Evolutionary conservation across 768 basidiomycete species (phyloP).

Genomic region (Cystofilobasidium ferigula): DNA sequence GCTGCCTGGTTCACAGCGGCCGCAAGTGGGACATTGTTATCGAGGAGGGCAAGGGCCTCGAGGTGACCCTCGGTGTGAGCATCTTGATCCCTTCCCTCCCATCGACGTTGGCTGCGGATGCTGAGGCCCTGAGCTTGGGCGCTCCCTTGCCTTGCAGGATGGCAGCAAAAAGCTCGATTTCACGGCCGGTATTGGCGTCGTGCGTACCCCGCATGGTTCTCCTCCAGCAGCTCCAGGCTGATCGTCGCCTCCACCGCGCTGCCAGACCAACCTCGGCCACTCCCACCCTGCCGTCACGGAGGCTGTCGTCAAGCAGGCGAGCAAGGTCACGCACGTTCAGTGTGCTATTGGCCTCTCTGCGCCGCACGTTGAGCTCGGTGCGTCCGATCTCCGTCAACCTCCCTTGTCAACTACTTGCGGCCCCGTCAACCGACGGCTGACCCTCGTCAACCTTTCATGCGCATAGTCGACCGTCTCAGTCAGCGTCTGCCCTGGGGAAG

Average conservation of each 20-base stretch:
- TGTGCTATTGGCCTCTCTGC: constrained; percentile 79
- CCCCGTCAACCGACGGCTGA: not conserved
- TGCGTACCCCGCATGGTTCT: too few relatives aligned
- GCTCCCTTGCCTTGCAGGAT: constrained; percentile 42
- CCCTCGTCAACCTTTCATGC: not conserved
- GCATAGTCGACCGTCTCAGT: constrained; percentile 58
- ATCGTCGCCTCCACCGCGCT: not conserved
- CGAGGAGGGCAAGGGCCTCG: constrained; percentile 24
- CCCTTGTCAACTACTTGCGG: too few relatives aligned
- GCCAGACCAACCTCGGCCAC: constrained; percentile 46
- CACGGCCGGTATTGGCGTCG: constrained; percentile 25
- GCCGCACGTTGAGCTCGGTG: constrained; percentile 65
- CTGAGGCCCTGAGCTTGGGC: too few relatives aligned
- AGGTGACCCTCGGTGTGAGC: constrained; percentile 20
- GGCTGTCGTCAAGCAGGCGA: constrained; percentile 77
- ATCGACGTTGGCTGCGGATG: not conserved
- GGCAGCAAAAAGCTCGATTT: constrained; percentile 71
- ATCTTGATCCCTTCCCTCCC: not conserved
- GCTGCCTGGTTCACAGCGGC: not conserved
- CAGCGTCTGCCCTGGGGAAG: constrained; percentile 83
- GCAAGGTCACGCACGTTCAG: constrained; percentile 34
- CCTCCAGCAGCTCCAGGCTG: too few relatives aligned
- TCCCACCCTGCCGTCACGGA: constrained; percentile 75
- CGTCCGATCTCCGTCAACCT: too few relatives aligned
- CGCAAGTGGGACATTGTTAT: constrained; percentile 26